Base-by-base conservation (phyloP, 768 basidiomycete species). In the Aureoboletus auriporus region DNA sequence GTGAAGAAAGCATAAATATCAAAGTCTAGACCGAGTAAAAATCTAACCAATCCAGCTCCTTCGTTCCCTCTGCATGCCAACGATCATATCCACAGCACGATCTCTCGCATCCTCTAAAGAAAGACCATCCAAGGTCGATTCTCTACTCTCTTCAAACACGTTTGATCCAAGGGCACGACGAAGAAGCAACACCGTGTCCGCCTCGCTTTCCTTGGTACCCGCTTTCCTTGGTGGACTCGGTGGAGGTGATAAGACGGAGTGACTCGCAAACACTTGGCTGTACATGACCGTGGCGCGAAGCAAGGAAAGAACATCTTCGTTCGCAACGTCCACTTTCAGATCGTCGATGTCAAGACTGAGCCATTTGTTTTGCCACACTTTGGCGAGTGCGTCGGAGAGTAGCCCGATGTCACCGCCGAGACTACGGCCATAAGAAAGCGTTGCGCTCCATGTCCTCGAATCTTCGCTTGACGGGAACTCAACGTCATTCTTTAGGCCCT, bases 21-120 rank as follows among this genome's bases (percentile, higher is more conserved):
- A 4, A 23, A 13, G 31, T 33, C 31, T 13, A 10, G 31, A 23
- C 13, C 10, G 9, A 11, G 31, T 33, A 5, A 40, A 42, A 40
- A 40, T 14, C 47, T 42, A 62, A n/a, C 54, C 46, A 17, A 36
- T 16, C 23, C 47, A 47, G 3, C 38, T 44, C 67, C 37, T 63
- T 62, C 43, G 64, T 60, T 45, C 58, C 56, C 42, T 58, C 58
- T 61, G 69, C 27, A 61, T 53, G 46, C 68, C 70, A 4, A 77
- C 73, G 40, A 89, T 72, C 72, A 84, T 71, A 68, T 91, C 89
- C 40, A 89, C 85, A 31, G 82, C 82, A n/a, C 75, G 68, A 64
- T 90, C 89, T 48, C 83, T 74, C 40, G 86, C 87, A 51, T 89
- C 86, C 63, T 90, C 88, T 45, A 89, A 62, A 26, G 64, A 63